Conservation (phyloP, 768 basidiomycete species). For the Cytidiella melzeri region DNA sequence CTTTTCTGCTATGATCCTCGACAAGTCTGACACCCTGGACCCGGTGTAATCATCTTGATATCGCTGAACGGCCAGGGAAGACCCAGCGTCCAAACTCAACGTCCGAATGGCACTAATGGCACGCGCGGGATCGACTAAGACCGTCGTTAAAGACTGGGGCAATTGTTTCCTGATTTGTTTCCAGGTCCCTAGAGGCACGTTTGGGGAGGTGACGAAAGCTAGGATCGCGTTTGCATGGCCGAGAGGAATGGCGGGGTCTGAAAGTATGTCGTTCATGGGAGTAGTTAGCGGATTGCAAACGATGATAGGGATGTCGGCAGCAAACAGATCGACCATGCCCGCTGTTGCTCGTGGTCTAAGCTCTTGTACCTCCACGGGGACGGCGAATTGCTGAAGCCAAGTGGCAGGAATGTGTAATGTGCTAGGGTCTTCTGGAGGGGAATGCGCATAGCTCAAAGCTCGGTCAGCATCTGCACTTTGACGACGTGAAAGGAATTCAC, state of each 20-base stretch:
- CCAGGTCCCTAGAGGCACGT: conserved; percentile 13
- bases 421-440: conserved; percentile 1
- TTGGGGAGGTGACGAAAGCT: conserved; percentile 20
- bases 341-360: conserved; percentile 6
- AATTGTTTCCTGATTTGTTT: neutral
- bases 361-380: conserved; percentile 28
- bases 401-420: conserved; percentile 36
- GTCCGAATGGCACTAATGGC: conserved; percentile 48
- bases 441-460: conserved; percentile 14
- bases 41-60: conserved; percentile 59
- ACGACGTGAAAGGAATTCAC: neutral
- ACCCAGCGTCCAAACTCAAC: conserved; percentile 40
- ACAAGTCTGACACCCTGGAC: conserved; percentile 51
- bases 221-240: conserved; percentile 25
- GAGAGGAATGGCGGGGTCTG: conserved; percentile 17
- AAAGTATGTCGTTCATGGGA: conserved; percentile 34
- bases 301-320: conserved; percentile 59
- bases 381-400: conserved; percentile 51
- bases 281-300: conserved; percentile 56
- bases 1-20: conserved; percentile 30
- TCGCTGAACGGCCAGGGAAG: conserved; percentile 47
- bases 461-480: no score
- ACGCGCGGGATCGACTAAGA: conserved; percentile 54
- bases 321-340: conserved; percentile 16
- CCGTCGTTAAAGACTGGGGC: conserved; percentile 20